Base-by-base conservation (phyloP, 371 early-diverging fungal species). In the Rhizopus sp. region DNA sequence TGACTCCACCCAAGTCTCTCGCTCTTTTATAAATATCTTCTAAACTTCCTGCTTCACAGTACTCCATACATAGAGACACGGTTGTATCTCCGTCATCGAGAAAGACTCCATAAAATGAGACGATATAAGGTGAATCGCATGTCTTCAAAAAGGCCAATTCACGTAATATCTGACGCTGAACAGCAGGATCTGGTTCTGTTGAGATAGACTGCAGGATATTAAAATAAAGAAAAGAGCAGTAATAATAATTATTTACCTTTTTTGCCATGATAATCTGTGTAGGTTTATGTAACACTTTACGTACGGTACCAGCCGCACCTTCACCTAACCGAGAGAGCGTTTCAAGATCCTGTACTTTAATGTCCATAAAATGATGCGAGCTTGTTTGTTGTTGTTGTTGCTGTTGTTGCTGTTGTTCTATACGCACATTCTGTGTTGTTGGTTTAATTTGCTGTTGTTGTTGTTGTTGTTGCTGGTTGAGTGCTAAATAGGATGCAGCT, bases 61-160 rank as follows among this genome's bases (percentile, higher is more conserved):
- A 96, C 72, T 97, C 99, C 93, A 97, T 95, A 78, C 95, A 96
- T 42, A 98, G 88, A 10, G 91, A 89, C n/a, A 98, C 83, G 9
- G 87, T 82, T 23, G 85, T 83, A 42, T 94, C 92, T 17, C 91
- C 90, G 50, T 93, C 94, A 39, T 94, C 92, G 50, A 91, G 76
- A 70, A 88, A 97, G 0, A 96, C 95, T 44, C 99, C 99, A 66
- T 88, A 96, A 67, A 90, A 98, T 10, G 90, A 85, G 0, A 98
- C 96, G 57, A 98, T 96, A 70, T 93, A 90, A 8, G 91, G 91
- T 15, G 92, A 92, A 62, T 92, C 80, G 75, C 98, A 98, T 46
- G 86, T 86, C 50, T 90, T 87, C 60, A 98, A 73, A 47, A 95
- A 89, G 47, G 88, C 81, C 38, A 98, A 81, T 70, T 98, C 99